Evolutionary conservation across 331 rosid genomes (phyloP).

Genomic region (Malus hybrid): DNA sequence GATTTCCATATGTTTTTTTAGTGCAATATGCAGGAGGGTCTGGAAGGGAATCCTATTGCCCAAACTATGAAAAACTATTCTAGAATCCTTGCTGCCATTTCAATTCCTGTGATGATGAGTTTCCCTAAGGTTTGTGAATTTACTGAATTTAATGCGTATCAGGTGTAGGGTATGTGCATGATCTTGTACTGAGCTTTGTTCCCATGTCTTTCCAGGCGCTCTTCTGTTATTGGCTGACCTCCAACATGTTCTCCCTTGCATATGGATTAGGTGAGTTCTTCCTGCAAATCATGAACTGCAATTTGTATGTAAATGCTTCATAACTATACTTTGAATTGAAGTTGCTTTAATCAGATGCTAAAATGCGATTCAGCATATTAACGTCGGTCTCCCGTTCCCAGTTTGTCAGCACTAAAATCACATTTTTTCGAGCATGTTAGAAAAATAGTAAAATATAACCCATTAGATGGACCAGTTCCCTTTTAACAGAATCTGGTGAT

Average conservation of each 20-base stretch:
- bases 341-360: neutral
- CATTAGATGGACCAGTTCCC: neutral
- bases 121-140: slow-evolving; percentile 8
- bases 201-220: slow-evolving; percentile 9
- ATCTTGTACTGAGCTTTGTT: neutral
- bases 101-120: slow-evolving; percentile 11
- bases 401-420: neutral
- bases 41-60: slow-evolving; percentile 17
- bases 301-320: neutral
- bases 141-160: neutral
- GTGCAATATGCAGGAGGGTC: slow-evolving; percentile 15
- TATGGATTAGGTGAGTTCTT: slow-evolving; percentile 6
- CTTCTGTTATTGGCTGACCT: slow-evolving; percentile 17
- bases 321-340: neutral
- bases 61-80: slow-evolving; percentile 16
- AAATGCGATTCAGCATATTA: neutral
- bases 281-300: neutral
- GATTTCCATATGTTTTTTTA: neutral
- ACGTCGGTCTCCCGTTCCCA: neutral
- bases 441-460: neutral
- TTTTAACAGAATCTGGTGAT: neutral
- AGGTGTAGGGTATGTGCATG: neutral
- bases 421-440: neutral
- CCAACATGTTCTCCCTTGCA: slow-evolving; percentile 11
- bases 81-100: slow-evolving; percentile 10